These are phyloP conservation scores for Ganoderma meredithae DNA, from an alignment of 1,284 basidiomycete genomes.

Conservation along the genomic window DNA sequence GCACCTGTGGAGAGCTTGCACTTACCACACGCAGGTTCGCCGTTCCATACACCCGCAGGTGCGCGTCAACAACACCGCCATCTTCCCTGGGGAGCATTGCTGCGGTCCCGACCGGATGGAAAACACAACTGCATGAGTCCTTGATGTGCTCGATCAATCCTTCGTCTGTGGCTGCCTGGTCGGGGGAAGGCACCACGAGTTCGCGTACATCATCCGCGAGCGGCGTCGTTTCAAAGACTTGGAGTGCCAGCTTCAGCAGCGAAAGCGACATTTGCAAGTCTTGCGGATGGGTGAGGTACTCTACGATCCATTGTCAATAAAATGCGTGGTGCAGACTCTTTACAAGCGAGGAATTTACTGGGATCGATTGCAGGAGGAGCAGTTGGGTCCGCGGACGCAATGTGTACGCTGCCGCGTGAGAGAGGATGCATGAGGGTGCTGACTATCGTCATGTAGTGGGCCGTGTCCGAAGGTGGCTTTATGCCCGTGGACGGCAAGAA, in stretches of 20 bases:
- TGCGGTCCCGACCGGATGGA: slow-evolving; percentile 27
- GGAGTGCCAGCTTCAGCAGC: slow-evolving; percentile 17
- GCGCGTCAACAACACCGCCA: slow-evolving; percentile 37
- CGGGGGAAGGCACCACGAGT: slow-evolving; percentile 26
- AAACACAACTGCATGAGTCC: slow-evolving; percentile 20
- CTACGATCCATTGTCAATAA: background rate
- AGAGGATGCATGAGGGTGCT: slow-evolving; percentile 32
- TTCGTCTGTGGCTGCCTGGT: slow-evolving; percentile 24
- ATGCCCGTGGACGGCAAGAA: slow-evolving; percentile 11
- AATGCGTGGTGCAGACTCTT: background rate
- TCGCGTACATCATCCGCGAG: slow-evolving; percentile 22
- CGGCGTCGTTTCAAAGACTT: slow-evolving; percentile 25
- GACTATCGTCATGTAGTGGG: slow-evolving; percentile 17
- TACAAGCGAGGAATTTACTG: background rate
- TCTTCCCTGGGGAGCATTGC: slow-evolving; percentile 53
- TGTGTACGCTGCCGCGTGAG: slow-evolving; percentile 51
- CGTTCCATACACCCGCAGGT: slow-evolving; percentile 53
- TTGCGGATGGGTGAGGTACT: background rate
- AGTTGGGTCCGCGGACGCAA: slow-evolving; percentile 36
- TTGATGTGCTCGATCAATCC: slow-evolving; percentile 27
- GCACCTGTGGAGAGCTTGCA: slow-evolving; percentile 29
- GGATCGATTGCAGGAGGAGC: slow-evolving; percentile 55
- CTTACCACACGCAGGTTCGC: slow-evolving; percentile 25
- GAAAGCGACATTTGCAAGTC: background rate
- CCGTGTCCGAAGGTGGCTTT: slow-evolving; percentile 7